Conservation (phyloP, 306 rosid genomes). For the Gynostemma pentaphyllum region DNA sequence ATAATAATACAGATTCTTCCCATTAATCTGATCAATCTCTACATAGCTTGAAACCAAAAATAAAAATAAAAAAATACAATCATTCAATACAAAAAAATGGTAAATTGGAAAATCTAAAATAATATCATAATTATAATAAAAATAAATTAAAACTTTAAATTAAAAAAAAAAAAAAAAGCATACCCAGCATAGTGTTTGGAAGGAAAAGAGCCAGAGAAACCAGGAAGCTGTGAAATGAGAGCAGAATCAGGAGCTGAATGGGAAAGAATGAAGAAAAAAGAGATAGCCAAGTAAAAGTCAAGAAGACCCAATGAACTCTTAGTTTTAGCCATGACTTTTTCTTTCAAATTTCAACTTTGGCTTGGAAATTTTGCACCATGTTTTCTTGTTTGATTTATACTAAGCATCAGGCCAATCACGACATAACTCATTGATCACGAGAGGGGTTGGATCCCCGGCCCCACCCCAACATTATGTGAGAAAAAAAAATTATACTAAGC, state of each 20-base stretch:
- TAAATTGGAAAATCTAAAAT: no score
- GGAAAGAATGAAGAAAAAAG: conserved; percentile 7
- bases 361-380: no score
- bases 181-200: conserved; percentile 46
- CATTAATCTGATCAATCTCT: conserved; percentile 31
- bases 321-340: conserved; percentile 11
- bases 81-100: no score
- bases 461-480: no score
- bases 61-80: neutral
- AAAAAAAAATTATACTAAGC: no score
- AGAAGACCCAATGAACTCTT: neutral
- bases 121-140: no score
- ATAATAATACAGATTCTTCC: conserved; percentile 66
- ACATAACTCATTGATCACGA: no score
- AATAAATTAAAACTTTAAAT: neutral
- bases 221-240: conserved; percentile 29
- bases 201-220: conserved; percentile 31
- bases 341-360: no score
- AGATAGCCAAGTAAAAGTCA: neutral
- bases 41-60: conserved; percentile 42
- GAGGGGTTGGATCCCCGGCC: no score
- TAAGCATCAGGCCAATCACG: no score
- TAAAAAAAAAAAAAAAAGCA: neutral
- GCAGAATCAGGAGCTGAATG: conserved; percentile 32
- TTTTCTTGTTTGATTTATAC: no score